Percentiles rank a stretch among this genome's conserved stretches.
phyloP scores from a whole-genome alignment of 2,329 filamentous ascomycete genomes.

The Colletotrichum caudatum region DNA sequence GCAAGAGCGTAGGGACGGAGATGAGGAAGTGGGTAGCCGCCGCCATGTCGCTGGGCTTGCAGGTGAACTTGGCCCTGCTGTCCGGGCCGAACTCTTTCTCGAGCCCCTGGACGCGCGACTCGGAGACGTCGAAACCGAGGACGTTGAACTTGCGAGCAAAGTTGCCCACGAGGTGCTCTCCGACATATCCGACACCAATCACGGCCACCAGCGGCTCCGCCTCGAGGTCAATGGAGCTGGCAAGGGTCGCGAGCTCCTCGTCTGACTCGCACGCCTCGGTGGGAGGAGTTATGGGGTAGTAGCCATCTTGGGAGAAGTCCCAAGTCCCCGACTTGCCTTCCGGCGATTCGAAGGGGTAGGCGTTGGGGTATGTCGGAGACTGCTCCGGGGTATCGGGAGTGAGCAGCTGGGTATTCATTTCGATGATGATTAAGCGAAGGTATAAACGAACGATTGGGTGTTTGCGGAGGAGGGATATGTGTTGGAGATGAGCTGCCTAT shows the following conservation, averaged over 20 bases:
- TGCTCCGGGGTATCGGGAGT: conserved; percentile 38
- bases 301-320: conserved; percentile 34
- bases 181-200: conserved; percentile 66
- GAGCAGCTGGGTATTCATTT: conserved; percentile 34
- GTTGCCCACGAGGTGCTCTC: conserved; percentile 59
- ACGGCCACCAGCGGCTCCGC: conserved; percentile 57
- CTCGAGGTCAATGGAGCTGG: conserved; percentile 40
- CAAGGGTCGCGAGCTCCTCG: conserved; percentile 38
- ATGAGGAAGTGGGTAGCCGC: conserved; percentile 65
- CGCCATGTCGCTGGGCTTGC: conserved; percentile 50
- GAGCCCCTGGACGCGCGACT: conserved; percentile 53
- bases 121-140: conserved; percentile 63
- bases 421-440: conserved; percentile 3
- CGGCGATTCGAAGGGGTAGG: conserved; percentile 29
- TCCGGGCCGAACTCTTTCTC: conserved; percentile 46
- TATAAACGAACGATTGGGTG: conserved; percentile 24
- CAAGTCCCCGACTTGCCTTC: conserved; percentile 25
- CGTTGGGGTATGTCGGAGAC: conserved; percentile 30
- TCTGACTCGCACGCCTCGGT: conserved; percentile 42
- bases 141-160: conserved; percentile 57
- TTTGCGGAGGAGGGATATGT: background rate
- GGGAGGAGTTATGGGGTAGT: conserved; percentile 41
- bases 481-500: background rate
- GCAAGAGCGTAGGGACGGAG: conserved; percentile 64
- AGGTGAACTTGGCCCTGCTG: conserved; percentile 53